These are phyloP conservation scores for Fusarium buxicola DNA, from an alignment of 2,329 filamentous ascomycete species.

Conservation along the genomic window DNA sequence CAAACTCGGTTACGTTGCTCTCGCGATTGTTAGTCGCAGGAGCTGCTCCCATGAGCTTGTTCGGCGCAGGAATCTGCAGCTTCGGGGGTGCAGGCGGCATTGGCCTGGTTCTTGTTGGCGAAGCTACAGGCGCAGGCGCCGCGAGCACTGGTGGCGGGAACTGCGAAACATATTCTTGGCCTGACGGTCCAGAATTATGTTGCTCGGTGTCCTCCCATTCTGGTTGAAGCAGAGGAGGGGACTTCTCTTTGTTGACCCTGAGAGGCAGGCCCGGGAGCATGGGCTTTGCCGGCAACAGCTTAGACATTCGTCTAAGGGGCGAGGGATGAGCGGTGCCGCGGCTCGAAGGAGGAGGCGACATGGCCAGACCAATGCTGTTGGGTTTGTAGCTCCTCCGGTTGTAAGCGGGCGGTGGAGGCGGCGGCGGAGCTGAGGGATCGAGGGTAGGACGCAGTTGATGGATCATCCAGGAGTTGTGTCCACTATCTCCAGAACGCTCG, in stretches of 20 bases:
- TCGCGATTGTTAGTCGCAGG: constrained; percentile 47
- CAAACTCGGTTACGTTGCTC: constrained; percentile 64
- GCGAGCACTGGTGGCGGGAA: constrained; percentile 26
- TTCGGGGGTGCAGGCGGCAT: constrained; percentile 43
- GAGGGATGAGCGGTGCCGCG: constrained; percentile 38
- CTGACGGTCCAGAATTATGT: constrained; percentile 16
- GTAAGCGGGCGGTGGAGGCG: constrained; percentile 41
- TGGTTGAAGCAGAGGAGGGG: constrained; percentile 26
- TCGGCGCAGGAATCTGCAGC: constrained; percentile 45
- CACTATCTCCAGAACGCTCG: constrained; percentile 42
- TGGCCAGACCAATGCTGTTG: constrained; percentile 59
- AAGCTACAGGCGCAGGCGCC: constrained; percentile 17
- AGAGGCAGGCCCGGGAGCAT: constrained; percentile 50
- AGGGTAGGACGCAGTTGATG: constrained; percentile 40
- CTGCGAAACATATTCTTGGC: constrained; percentile 18
- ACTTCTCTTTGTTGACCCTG: constrained; percentile 31
- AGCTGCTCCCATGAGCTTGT: constrained; percentile 5
- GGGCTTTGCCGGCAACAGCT: constrained; percentile 60
- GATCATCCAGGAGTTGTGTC: constrained; percentile 45
- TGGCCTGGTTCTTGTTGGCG: constrained; percentile 29
- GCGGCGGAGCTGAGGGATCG: constrained; percentile 33
- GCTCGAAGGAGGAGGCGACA: constrained; percentile 50
- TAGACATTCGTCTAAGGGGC: constrained; percentile 53
- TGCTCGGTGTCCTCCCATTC: constrained; percentile 22
- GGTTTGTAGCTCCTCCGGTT: constrained; percentile 49